Conservation (phyloP, 331 rosid genomes). For the Arachis monticola region DNA sequence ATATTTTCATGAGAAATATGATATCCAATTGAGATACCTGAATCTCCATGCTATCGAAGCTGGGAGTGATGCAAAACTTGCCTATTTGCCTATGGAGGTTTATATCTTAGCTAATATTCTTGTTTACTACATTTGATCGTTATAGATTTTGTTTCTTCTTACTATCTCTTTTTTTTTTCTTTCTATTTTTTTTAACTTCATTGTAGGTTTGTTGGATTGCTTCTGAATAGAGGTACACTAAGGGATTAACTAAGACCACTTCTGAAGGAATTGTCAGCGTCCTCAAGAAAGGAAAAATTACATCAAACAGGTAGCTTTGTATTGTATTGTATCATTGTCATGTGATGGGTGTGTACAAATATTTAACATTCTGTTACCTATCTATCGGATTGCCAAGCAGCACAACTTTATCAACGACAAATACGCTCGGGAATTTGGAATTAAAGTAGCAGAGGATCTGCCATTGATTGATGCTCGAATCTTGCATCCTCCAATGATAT, state of each 20-base stretch:
- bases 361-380: not conserved
- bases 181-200: no score
- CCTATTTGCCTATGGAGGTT: constrained; percentile 84
- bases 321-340: not conserved
- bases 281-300: constrained; percentile 37
- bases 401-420: constrained; percentile 37
- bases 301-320: constrained; percentile 43
- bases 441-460: constrained; percentile 42
- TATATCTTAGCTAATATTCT: not conserved
- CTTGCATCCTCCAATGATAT: constrained; percentile 71
- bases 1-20: constrained; percentile 59
- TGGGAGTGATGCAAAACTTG: constrained; percentile 63
- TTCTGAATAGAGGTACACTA: constrained; percentile 67
- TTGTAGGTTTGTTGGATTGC: constrained; percentile 64
- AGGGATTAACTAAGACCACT: constrained; percentile 56
- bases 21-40: constrained; percentile 3
- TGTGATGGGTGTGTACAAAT: not conserved
- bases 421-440: constrained; percentile 50
- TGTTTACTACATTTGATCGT: not conserved
- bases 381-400: constrained; percentile 39
- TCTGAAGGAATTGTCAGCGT: constrained; percentile 74
- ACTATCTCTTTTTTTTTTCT: not conserved
- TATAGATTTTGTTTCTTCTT: not conserved
- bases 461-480: constrained; percentile 63
- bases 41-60: constrained; percentile 72